Evolutionary conservation across 352 stramenopile genomes (phyloP).

Genomic region (Hyaloperonospora brassicae): DNA sequence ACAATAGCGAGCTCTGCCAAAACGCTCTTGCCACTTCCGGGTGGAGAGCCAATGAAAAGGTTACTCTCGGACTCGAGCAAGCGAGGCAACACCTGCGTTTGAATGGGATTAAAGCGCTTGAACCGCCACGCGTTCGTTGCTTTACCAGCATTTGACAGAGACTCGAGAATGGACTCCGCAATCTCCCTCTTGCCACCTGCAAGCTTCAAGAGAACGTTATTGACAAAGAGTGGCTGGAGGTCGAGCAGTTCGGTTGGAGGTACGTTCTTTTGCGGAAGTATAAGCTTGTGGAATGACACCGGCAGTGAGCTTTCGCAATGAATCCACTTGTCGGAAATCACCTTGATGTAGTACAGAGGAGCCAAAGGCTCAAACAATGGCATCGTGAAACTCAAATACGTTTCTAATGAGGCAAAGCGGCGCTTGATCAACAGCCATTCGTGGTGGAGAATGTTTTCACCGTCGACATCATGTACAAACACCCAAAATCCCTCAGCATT

Average conservation of each 20-base stretch:
- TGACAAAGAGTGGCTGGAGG: constrained; percentile 92
- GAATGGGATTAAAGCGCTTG: constrained; percentile 96
- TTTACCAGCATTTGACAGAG: constrained; percentile 27
- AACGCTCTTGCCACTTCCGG: constrained; percentile 91
- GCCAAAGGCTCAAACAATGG: constrained; percentile 96
- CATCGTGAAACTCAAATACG: constrained; percentile 92
- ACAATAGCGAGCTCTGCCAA: constrained; percentile 95
- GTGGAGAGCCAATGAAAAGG: constrained; percentile 91
- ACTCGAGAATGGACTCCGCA: constrained; percentile 47
- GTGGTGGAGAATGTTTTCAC: constrained; percentile 97
- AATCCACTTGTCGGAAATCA: constrained; percentile 98
- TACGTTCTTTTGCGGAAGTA: constrained; percentile 97
- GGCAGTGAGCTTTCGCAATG: constrained; percentile 93
- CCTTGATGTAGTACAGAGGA: constrained; percentile 97
- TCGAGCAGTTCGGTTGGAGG: constrained; percentile 97
- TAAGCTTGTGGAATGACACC: constrained; percentile 98
- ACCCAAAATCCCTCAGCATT: constrained; percentile 96
- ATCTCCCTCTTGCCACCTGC: constrained; percentile 49
- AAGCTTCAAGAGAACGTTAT: constrained; percentile 75
- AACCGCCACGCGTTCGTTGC: constrained; percentile 63
- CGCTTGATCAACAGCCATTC: constrained; percentile 94
- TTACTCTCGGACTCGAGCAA: constrained; percentile 94
- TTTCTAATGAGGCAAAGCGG: constrained; percentile 71
- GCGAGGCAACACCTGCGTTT: constrained; percentile 96
- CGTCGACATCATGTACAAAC: constrained; percentile 98